These are phyloP conservation scores for Rhizophlyctis rosea DNA, from an alignment of 192 early-diverging fungal species.

Conservation along the genomic window DNA sequence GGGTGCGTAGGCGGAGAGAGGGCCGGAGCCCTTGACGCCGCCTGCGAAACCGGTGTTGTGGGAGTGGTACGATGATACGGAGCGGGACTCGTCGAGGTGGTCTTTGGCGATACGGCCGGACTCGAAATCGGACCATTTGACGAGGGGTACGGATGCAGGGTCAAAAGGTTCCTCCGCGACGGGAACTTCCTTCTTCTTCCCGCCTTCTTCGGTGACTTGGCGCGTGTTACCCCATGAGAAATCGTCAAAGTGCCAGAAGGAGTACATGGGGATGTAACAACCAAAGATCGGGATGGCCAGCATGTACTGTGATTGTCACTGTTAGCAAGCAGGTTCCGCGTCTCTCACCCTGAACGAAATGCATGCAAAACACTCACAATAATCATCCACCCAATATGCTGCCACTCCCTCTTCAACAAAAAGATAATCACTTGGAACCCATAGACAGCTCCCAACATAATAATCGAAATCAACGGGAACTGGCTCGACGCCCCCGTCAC, in stretches of 20 bases:
- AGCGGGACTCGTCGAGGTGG: conserved; percentile 8
- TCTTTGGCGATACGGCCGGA: conserved; percentile 36
- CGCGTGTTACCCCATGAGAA: conserved; percentile 99
- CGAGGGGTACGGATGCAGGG: conserved; percentile 72
- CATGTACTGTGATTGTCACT: conserved; percentile 61
- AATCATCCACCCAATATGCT: conserved; percentile 80
- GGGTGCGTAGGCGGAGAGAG: conserved; percentile 18
- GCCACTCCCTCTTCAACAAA: conserved; percentile 63
- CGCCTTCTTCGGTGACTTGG: conserved; percentile 81
- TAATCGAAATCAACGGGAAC: conserved; percentile 76
- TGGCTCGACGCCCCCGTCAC: conserved; percentile 39
- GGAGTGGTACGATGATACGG: conserved; percentile 19
- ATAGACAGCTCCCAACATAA: conserved; percentile 77
- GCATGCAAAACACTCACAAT: conserved; percentile 51
- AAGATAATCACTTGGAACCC: conserved; percentile 87
- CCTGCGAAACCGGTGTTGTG: conserved; percentile 20
- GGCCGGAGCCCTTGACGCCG: conserved; percentile 30
- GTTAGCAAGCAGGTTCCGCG: background rate
- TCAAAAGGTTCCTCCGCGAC: conserved; percentile 74
- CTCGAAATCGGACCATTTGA: conserved; percentile 86
- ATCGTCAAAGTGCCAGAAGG: conserved; percentile 99
- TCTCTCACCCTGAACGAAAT: conserved; percentile 11
- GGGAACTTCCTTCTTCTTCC: conserved; percentile 37
- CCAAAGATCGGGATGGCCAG: conserved; percentile 89
- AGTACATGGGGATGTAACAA: conserved; percentile 88